These are phyloP conservation scores for Scalesia atractyloides DNA, from an alignment of 129 eudicot species.

Conservation along the genomic window DNA sequence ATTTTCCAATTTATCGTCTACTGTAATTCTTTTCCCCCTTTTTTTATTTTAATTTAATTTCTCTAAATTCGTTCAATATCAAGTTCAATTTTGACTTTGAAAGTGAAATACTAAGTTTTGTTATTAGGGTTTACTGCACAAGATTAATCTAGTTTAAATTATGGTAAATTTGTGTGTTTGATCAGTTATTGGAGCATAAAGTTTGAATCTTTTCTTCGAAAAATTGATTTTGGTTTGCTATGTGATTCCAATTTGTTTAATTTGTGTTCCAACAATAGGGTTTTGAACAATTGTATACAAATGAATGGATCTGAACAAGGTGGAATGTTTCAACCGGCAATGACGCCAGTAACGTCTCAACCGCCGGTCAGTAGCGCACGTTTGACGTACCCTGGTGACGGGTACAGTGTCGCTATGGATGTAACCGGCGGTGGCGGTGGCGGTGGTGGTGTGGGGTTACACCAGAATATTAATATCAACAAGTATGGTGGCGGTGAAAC, in stretches of 20 bases:
- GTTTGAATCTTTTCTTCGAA: neutral
- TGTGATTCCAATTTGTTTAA: slow-evolving; percentile 11
- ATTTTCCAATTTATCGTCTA: slow-evolving; percentile 26
- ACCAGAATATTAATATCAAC: slow-evolving; percentile 40
- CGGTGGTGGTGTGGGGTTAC: slow-evolving; percentile 25
- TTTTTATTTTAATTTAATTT: slow-evolving; percentile 8
- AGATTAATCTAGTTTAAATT: too few species aligned
- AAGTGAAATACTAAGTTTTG: neutral
- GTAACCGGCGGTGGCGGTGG: slow-evolving; percentile 28
- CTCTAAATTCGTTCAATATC: slow-evolving; percentile 19
- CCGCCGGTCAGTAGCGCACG: slow-evolving; percentile 41
- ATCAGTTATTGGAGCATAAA: neutral
- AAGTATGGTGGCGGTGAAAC: slow-evolving; percentile 35
- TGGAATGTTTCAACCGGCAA: slow-evolving; percentile 34
- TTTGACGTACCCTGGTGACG: slow-evolving; percentile 40
- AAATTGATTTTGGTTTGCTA: neutral
- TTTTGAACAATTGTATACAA: slow-evolving; percentile 13
- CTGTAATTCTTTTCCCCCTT: slow-evolving; percentile 16
- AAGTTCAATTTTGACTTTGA: too few species aligned
- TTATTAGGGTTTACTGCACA: neutral
- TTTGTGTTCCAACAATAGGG: neutral
- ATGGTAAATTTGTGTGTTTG: neutral
- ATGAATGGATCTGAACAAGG: slow-evolving; percentile 78
- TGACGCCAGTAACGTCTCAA: slow-evolving; percentile 34
- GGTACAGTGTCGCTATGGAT: slow-evolving; percentile 40